Percentiles rank a stretch among this genome's conserved stretches.
These are phyloP conservation scores for Backusella tuberculispora DNA, from an alignment of 192 early-diverging fungal genomes.

Conservation along the genomic window DNA sequence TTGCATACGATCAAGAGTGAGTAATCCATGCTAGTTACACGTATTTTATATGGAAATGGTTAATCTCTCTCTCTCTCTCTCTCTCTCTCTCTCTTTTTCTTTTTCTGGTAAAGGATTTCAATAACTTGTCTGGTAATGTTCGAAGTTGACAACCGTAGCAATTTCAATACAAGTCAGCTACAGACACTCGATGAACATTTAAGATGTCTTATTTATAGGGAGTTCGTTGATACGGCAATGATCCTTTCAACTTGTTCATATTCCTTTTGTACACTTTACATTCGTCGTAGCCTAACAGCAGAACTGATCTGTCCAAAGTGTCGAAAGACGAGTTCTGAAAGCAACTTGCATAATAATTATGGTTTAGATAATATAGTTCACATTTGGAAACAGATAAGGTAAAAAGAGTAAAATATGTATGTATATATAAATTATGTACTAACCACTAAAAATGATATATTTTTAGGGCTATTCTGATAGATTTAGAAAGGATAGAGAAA, in stretches of 20 bases:
- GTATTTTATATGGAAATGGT: too few species aligned
- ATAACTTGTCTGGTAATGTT: background rate
- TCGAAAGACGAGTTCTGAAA: constrained; percentile 39
- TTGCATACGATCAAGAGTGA: too few species aligned
- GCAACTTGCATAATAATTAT: constrained; percentile 36
- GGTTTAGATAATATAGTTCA: constrained; percentile 30
- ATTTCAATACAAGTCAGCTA: constrained; percentile 61
- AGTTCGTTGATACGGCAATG: constrained; percentile 64
- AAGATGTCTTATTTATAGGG: constrained; percentile 80
- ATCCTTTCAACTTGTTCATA: constrained; percentile 65
- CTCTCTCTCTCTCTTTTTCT: background rate
- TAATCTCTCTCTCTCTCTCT: too few species aligned
- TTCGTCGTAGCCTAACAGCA: constrained; percentile 61
- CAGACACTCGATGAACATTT: constrained; percentile 67
- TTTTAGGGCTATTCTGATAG: background rate
- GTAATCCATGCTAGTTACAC: too few species aligned
- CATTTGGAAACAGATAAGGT: constrained; percentile 38
- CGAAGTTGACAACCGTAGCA: constrained; percentile 68
- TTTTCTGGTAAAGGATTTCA: background rate
- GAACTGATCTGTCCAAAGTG: constrained; percentile 73
- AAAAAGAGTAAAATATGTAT: background rate
- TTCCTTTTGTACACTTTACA: constrained; percentile 81
- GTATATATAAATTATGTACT: too few species aligned
- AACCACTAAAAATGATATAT: too few species aligned
- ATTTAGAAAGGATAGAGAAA: background rate